Base-by-base conservation (phyloP, 2,329 filamentous ascomycete species). In the Paraphaeosphaeria sporulosa region DNA sequence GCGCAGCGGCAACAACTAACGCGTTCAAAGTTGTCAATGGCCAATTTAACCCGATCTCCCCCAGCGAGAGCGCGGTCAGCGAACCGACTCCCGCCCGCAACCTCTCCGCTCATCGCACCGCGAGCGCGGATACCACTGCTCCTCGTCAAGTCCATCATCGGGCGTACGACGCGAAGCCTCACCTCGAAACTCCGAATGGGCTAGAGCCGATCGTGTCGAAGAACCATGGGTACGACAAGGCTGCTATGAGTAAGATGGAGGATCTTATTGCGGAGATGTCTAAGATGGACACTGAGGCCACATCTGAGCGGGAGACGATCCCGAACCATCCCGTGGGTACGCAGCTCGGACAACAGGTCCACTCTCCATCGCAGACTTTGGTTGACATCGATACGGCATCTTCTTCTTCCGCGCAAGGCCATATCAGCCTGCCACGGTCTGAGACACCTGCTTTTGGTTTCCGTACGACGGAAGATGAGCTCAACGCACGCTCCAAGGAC, bases 261-360 rank as follows among this genome's bases (percentile, higher is more conserved):
- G 44, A 44, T 3, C 23, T 56, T 9, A 51, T 55, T 15, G 57
- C 44, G 12, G 25, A 55, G 13, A 44, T 59, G 44, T 21, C 25
- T 5, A 46, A 17, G 15, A 21, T 55, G 12, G 30, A 38, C 12
- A 17, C 27, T 3, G 36, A 59, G 15, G 51, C 40, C 13, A 9
- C 44, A 21, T n/a, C 43, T 13, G 57, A 54, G 10, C 34, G 38
- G 25, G 34, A 52, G 21, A 5, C n/a, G 27, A 34, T 52, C 25
- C 34, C 34, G 5, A 9, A 23, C 3, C 34, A 30, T 4, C 51
- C 13, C 40, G 7, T 25, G 7, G 23, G 17, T 34, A 15, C 12
- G 25, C 51, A 43, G 12, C 50, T 19, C 4, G 6, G 2, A 7
- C 30, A 51, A n/a, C 48, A 25, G 36, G 17, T 54, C 4, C 25